Percentiles rank a stretch among this genome's conserved stretches.
These are phyloP conservation scores for Starmerella potacharoeniae DNA, from an alignment of 805 yeast genomes.

Conservation along the genomic window DNA sequence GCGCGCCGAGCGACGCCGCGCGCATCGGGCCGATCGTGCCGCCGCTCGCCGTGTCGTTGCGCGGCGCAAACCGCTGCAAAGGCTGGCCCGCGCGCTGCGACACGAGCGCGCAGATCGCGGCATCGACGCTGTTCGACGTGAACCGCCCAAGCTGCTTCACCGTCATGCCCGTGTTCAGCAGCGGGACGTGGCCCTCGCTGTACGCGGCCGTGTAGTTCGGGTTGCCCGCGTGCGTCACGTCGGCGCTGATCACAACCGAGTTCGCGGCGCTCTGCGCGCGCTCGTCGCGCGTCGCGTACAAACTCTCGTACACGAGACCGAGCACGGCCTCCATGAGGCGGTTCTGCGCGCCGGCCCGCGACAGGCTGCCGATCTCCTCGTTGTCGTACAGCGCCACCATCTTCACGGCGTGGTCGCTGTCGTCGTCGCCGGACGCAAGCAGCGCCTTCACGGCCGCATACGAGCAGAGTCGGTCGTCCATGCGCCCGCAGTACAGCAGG, in stretches of 20 bases:
- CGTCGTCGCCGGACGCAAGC: conserved; percentile 34
- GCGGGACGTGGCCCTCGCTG: conserved; percentile 70
- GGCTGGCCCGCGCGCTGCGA: conserved; percentile 64
- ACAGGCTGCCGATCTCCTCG: conserved; percentile 87
- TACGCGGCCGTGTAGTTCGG: conserved; percentile 75
- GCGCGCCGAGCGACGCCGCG: conserved; percentile 74
- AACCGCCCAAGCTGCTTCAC: conserved; percentile 93
- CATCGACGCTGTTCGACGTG: conserved; percentile 88
- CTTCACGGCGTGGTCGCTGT: conserved; percentile 28
- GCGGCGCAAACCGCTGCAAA: conserved; percentile 77
- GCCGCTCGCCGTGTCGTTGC: conserved; percentile 91
- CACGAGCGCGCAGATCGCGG: conserved; percentile 60
- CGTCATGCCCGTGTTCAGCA: conserved; percentile 80
- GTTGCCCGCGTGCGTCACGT: conserved; percentile 94
- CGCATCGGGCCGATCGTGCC: conserved; percentile 93
- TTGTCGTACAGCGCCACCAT: conserved; percentile 77
- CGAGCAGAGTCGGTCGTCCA: conserved; percentile 84
- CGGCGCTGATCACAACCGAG: conserved; percentile 82
- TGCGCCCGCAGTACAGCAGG: conserved; percentile 80
- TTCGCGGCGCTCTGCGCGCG: conserved; percentile 34
- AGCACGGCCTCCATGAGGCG: conserved; percentile 73
- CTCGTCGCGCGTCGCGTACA: conserved; percentile 35
- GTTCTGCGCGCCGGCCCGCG: conserved; percentile 97
- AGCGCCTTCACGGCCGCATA: conserved; percentile 58
- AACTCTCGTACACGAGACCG: conserved; percentile 48